These are phyloP conservation scores for Luffa aegyptiaca DNA, from an alignment of 306 rosid species.

Conservation along the genomic window DNA sequence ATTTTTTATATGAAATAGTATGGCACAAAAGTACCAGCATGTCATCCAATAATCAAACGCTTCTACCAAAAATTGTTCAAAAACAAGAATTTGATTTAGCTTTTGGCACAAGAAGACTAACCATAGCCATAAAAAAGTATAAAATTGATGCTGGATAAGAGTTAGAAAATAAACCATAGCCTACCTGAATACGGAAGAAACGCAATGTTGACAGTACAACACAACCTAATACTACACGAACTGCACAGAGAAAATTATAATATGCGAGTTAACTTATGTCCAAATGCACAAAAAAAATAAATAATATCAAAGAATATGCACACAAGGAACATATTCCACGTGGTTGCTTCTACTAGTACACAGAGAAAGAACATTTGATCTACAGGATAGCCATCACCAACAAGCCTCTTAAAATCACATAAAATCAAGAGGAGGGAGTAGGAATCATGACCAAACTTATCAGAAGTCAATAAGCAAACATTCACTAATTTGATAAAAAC, in stretches of 20 bases:
- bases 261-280: slow-evolving; percentile 3
- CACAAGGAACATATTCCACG: not conserved
- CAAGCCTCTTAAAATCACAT: not conserved
- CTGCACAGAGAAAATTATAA: slow-evolving; percentile 32
- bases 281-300: not conserved
- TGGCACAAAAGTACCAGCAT: not conserved
- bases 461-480: not conserved
- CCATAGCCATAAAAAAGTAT: not conserved
- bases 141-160: slow-evolving; percentile 1
- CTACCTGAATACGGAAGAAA: slow-evolving; percentile 70
- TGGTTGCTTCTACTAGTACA: not conserved
- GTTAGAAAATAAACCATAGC: not conserved
- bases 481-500: not conserved
- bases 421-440: not conserved
- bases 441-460: not conserved
- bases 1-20: not conserved
- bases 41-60: not conserved
- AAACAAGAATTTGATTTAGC: not conserved
- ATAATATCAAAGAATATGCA: not conserved
- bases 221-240: slow-evolving; percentile 78
- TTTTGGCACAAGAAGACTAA: not conserved
- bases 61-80: not conserved
- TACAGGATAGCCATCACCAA: not conserved
- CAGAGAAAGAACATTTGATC: not conserved
- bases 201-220: slow-evolving; percentile 43